Base-by-base conservation (phyloP, 352 stramenopile species). In the Globisporangium orthogonon region DNA sequence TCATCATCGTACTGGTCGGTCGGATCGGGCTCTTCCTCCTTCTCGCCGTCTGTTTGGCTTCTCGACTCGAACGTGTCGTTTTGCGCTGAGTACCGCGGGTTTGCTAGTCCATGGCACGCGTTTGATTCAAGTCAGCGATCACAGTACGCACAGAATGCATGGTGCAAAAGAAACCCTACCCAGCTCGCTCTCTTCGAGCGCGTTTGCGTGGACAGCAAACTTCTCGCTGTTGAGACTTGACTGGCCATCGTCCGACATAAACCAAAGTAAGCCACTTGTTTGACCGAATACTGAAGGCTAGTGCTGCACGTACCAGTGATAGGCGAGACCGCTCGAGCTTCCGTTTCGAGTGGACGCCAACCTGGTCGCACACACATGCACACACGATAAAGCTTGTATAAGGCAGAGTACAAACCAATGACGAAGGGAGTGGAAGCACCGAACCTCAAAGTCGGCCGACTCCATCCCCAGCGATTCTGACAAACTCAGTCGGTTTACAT, bases 401-500 rank as follows among this genome's bases (percentile, higher is more conserved):
- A n/a, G n/a, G n/a, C n/a, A n/a, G n/a, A n/a, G n/a, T n/a, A n/a
- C n/a, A n/a, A n/a, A n/a, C n/a, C n/a, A n/a, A n/a, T n/a, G n/a
- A n/a, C n/a, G 41, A 11, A 23, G 33, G 49, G 10, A 10, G 7
- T 45, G 4, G 5, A n/a, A n/a, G n/a, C 23, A 33, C 14, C 33
- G 14, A 55, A 92, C 84, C 67, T 89, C 78, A 65, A 92, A 94
- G 63, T 94, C 84, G 15, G 80, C 77, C 1, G 80, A 90, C 39
- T 76, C 71, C 58, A 94, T 74, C 3, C 80, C 82, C 1, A 92
- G 69, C 0, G 84, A 94, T 50, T 94, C 84, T 0, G 77, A 91
- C 17, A 75, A 56, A 52, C 72, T 83, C 9, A 73, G 73, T 2
- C 61, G 62, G 43, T 70, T 71, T 0, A n/a, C 47, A 47, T 65